A percentile compares a stretch with the other conserved stretches of the same genome.
phyloP scores from a whole-genome alignment of 2,329 filamentous ascomycete species.

The Lecanicillium sp. region DNA sequence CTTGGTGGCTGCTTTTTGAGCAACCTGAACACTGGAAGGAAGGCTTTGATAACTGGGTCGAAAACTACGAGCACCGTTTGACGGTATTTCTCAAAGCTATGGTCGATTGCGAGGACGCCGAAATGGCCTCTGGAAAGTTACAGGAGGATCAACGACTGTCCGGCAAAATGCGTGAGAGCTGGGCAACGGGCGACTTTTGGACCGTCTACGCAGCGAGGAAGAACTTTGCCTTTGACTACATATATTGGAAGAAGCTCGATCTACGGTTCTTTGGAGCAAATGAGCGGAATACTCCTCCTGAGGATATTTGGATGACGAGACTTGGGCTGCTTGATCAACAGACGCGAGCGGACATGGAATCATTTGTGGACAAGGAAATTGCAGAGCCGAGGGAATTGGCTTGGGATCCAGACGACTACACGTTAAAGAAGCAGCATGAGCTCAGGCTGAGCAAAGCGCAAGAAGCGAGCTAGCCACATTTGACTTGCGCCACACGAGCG shows the following conservation, averaged over 20 bases:
- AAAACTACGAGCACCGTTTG: not conserved
- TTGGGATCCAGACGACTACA: not conserved
- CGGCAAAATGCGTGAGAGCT: too few species aligned
- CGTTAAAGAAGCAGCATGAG: too few species aligned
- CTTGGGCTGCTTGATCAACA: not conserved
- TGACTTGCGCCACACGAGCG: too few species aligned
- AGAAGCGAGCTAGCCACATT: too few species aligned
- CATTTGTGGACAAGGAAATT: not conserved
- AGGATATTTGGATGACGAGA: not conserved
- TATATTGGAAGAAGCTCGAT: not conserved
- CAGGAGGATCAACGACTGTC: not conserved
- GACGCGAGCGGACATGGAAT: not conserved
- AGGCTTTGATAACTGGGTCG: not conserved
- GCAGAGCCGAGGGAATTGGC: not conserved
- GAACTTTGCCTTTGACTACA: not conserved
- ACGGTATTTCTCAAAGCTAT: not conserved
- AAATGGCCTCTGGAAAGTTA: not conserved
- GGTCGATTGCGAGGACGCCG: not conserved
- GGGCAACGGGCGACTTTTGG: not conserved
- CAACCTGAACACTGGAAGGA: constrained; percentile 1
- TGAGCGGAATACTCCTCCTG: not conserved
- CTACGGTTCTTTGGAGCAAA: not conserved
- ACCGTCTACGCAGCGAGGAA: not conserved
- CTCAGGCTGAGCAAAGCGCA: too few species aligned
- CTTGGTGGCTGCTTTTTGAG: constrained; percentile 1